Percentiles rank a stretch among this genome's conserved stretches.
phyloP scores from a whole-genome alignment of 2,329 filamentous ascomycete species.

The Madurella mycetomatis region DNA sequence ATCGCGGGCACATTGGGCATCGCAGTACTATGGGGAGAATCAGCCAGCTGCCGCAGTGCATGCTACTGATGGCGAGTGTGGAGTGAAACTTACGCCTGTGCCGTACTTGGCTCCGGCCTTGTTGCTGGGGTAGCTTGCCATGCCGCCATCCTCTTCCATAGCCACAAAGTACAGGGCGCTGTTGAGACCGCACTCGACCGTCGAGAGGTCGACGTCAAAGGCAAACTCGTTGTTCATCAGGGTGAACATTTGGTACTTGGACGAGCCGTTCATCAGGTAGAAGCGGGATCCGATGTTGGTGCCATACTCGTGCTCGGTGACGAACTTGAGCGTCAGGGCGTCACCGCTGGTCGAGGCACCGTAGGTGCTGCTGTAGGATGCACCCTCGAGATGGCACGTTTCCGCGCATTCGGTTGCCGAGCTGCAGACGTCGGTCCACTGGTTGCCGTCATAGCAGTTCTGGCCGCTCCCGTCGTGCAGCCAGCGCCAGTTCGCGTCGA shows the following conservation, averaged over 20 bases:
- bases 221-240: slow-evolving; percentile 59
- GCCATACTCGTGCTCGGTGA: slow-evolving; percentile 43
- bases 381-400: slow-evolving; percentile 46
- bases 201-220: slow-evolving; percentile 62
- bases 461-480: slow-evolving; percentile 39
- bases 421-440: slow-evolving; percentile 35
- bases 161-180: slow-evolving; percentile 58
- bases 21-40: slow-evolving; percentile 38
- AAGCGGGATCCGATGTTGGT: slow-evolving; percentile 45
- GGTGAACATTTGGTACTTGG: slow-evolving; percentile 56
- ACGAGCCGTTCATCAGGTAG: slow-evolving; percentile 53
- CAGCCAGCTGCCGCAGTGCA: neutral
- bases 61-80: neutral
- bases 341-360: slow-evolving; percentile 44
- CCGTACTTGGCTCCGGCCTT: slow-evolving; percentile 48
- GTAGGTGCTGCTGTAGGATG: slow-evolving; percentile 41
- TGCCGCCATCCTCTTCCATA: slow-evolving; percentile 52
- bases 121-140: slow-evolving; percentile 42
- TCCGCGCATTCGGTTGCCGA: slow-evolving; percentile 38
- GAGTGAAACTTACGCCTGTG: slow-evolving; percentile 36
- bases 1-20: slow-evolving; percentile 43
- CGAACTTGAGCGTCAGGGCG: slow-evolving; percentile 47
- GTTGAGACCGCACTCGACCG: slow-evolving; percentile 60
- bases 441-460: slow-evolving; percentile 48
- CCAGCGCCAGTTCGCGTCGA: slow-evolving; percentile 55